Conservation (phyloP, 305 asterid species). For the Fraxinus floribunda region DNA sequence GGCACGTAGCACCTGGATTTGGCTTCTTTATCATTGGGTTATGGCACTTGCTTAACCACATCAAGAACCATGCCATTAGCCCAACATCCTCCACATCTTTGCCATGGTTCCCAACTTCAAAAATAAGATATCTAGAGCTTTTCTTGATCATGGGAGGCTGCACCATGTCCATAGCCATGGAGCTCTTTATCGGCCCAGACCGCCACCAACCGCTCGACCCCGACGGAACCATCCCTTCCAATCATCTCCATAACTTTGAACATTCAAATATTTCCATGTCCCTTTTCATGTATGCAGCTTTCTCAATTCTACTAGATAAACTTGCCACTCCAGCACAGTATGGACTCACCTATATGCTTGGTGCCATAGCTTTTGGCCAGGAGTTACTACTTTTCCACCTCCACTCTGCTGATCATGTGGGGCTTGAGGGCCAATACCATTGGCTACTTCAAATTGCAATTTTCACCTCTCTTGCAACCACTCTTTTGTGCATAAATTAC, state of each 20-base stretch:
- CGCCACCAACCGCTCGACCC: conserved; percentile 63
- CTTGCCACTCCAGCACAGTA: conserved; percentile 41
- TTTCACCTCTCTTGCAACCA: conserved; percentile 45
- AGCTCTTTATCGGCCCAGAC: conserved; percentile 67
- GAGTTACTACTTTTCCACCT: conserved; percentile 70
- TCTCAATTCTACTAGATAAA: conserved; percentile 53
- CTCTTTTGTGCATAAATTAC: conserved; percentile 44
- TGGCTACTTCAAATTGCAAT: conserved; percentile 72
- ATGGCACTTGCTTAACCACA: conserved; percentile 77
- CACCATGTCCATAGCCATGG: conserved; percentile 68
- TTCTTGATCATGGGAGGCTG: conserved; percentile 45
- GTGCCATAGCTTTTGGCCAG: conserved; percentile 57
- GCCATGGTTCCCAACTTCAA: conserved; percentile 79
- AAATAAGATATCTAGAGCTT: conserved; percentile 61
- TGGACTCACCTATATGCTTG: conserved; percentile 50
- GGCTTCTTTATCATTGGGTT: conserved; percentile 66
- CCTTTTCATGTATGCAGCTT: conserved; percentile 52
- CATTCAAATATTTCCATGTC: conserved; percentile 68
- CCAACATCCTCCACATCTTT: conserved; percentile 55
- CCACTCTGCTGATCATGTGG: conserved; percentile 86
- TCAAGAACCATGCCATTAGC: conserved; percentile 45
- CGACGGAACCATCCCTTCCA: conserved; percentile 72
- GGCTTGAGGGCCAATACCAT: conserved; percentile 82
- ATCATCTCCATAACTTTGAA: conserved; percentile 76
- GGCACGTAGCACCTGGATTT: conserved; percentile 82